Evolutionary conservation across 192 early-diverging fungal genomes (phyloP).

Genomic region (Coemansia guatemalensis): DNA sequence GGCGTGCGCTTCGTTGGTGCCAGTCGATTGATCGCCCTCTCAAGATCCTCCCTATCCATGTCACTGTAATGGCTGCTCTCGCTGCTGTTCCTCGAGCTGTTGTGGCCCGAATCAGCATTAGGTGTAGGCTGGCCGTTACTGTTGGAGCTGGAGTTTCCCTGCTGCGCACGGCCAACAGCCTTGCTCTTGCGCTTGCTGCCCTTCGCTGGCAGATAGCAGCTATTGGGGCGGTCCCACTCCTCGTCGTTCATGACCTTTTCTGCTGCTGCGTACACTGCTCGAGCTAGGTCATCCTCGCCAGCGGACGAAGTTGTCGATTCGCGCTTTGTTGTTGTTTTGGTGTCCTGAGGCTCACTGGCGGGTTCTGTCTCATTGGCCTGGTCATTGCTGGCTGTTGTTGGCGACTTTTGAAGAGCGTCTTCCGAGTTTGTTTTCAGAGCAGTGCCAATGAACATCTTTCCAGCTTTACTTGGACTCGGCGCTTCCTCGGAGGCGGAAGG

Average conservation of each 20-base stretch:
- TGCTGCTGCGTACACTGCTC: conserved; percentile 43
- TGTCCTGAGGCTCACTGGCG: background rate
- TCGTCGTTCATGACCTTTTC: conserved; percentile 50
- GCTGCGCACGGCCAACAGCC: background rate
- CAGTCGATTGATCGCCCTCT: conserved; percentile 33
- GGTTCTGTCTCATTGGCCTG: background rate
- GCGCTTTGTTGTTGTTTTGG: background rate
- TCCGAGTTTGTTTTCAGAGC: background rate
- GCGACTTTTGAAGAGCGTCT: too few species aligned
- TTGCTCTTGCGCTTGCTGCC: conserved; percentile 11
- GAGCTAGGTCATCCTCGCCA: conserved; percentile 32
- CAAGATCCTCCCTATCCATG: conserved; percentile 14
- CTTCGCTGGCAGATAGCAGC: conserved; percentile 21
- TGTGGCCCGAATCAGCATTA: conserved; percentile 1
- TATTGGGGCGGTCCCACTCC: conserved; percentile 47
- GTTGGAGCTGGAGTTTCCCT: background rate
- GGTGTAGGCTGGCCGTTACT: background rate
- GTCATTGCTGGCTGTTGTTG: conserved; percentile 1
- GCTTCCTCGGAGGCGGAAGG: too few species aligned
- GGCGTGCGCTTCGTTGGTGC: conserved; percentile 21
- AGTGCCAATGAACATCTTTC: conserved; percentile 13
- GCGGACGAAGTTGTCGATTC: conserved; percentile 5
- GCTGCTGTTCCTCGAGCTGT: background rate
- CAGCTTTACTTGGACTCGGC: background rate
- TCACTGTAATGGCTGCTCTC: conserved; percentile 5